Conservation (phyloP, 129 eudicot species). For the Artemisia annua region DNA sequence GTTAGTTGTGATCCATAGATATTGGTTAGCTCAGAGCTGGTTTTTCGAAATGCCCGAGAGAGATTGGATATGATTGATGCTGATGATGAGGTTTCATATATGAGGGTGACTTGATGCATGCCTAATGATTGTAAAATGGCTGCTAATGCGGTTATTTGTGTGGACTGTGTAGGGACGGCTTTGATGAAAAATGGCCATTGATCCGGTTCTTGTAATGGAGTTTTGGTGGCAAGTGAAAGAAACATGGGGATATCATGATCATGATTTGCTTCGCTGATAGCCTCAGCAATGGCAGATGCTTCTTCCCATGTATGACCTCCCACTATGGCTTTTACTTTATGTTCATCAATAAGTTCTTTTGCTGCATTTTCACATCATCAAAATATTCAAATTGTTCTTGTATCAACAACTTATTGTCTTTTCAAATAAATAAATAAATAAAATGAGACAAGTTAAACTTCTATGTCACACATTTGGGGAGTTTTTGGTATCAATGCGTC, state of each 20-base stretch:
- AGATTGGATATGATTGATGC: slow-evolving; percentile 36
- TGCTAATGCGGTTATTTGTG: slow-evolving; percentile 51
- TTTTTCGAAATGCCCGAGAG: slow-evolving; percentile 35
- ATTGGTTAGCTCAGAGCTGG: slow-evolving; percentile 28
- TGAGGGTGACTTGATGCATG: slow-evolving; percentile 27
- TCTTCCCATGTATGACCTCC: slow-evolving; percentile 65
- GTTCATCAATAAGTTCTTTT: slow-evolving; percentile 33
- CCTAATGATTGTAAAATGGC: slow-evolving; percentile 43
- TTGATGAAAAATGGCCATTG: slow-evolving; percentile 49
- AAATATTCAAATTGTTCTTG: neutral
- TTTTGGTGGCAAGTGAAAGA: slow-evolving; percentile 42
- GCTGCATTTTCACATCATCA: slow-evolving; percentile 38
- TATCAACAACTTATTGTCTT: too few species aligned
- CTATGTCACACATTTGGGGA: too few species aligned
- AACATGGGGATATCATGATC: slow-evolving; percentile 35
- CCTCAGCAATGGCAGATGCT: slow-evolving; percentile 45
- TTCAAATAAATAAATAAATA: too few species aligned
- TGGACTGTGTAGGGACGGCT: slow-evolving; percentile 41
- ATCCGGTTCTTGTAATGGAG: slow-evolving; percentile 29
- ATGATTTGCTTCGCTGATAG: slow-evolving; percentile 24
- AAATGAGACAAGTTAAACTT: too few species aligned
- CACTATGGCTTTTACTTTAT: slow-evolving; percentile 43
- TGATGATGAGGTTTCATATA: slow-evolving; percentile 42
- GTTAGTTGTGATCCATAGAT: slow-evolving; percentile 50
- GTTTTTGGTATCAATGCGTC: too few species aligned